A percentile compares a stretch with the other conserved stretches of the same genome.
Evolutionary conservation across 352 stramenopile species (phyloP).

Genomic region (Phytophthora idaei): DNA sequence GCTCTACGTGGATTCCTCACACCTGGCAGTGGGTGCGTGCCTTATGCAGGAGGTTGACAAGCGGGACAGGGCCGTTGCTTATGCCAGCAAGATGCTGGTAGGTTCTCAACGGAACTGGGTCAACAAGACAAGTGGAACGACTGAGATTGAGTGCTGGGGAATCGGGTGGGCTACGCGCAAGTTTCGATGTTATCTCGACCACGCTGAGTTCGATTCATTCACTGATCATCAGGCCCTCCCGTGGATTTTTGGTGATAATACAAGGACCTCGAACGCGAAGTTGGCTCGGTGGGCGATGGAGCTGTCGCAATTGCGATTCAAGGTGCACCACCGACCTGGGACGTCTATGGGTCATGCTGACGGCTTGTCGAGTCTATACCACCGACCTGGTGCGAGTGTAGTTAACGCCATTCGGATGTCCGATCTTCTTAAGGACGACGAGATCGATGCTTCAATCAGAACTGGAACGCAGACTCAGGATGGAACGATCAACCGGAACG

Average conservation of each 20-base stretch:
- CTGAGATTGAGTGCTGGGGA: constrained; percentile 3
- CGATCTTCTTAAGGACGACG: background rate
- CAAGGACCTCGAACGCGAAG: background rate
- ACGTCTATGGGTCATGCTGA: background rate
- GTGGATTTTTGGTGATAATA: background rate
- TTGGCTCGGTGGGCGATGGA: background rate
- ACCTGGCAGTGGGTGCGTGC: background rate
- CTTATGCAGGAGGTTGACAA: background rate
- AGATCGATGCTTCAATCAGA: too few relatives aligned
- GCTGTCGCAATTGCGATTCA: background rate
- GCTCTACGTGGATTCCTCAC: background rate
- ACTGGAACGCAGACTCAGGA: too few relatives aligned
- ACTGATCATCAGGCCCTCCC: background rate
- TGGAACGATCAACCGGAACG: background rate
- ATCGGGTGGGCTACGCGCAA: background rate
- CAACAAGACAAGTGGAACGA: background rate
- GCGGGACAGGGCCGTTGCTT: background rate
- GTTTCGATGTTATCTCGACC: background rate
- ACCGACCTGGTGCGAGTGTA: background rate
- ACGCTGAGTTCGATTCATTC: background rate
- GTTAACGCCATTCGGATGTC: background rate
- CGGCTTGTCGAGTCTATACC: background rate
- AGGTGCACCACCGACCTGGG: too few relatives aligned
- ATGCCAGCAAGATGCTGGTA: background rate
- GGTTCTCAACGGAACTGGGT: background rate